Conservation (phyloP, 164 flowering plant species). For the Vitis vinifera region ASM3070453v1 NC_081818.1:28505001-28505500, state of each 20-base stretch:
- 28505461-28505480: slow-evolving; percentile 6
- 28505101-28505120: slow-evolving; percentile 87
- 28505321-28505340: slow-evolving; percentile 34
- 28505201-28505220: slow-evolving; percentile 90
- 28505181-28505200: slow-evolving; percentile 80
- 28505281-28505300: slow-evolving; percentile 70
- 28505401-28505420: slow-evolving; percentile 21
- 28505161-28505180: slow-evolving; percentile 96
- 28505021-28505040: slow-evolving; percentile 89
- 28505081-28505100: slow-evolving; percentile 96
- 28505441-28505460: slow-evolving; percentile 17
- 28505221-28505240: slow-evolving; percentile 84
- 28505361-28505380: slow-evolving; percentile 27
- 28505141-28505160: slow-evolving; percentile 94
- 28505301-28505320: slow-evolving; percentile 30
- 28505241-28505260: slow-evolving; percentile 99
- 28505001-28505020: slow-evolving; percentile 97
- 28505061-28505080: slow-evolving; percentile 99
- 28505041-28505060: slow-evolving; percentile 77
- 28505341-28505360: slow-evolving; percentile 28
- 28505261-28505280: slow-evolving; percentile 88
- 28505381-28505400: slow-evolving; percentile 19
- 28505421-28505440: slow-evolving; percentile 17
- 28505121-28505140: slow-evolving; percentile 88
- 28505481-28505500: slow-evolving; percentile 9